Base-by-base conservation (phyloP, 768 basidiomycete genomes). In the Serendipita sp. region DNA sequence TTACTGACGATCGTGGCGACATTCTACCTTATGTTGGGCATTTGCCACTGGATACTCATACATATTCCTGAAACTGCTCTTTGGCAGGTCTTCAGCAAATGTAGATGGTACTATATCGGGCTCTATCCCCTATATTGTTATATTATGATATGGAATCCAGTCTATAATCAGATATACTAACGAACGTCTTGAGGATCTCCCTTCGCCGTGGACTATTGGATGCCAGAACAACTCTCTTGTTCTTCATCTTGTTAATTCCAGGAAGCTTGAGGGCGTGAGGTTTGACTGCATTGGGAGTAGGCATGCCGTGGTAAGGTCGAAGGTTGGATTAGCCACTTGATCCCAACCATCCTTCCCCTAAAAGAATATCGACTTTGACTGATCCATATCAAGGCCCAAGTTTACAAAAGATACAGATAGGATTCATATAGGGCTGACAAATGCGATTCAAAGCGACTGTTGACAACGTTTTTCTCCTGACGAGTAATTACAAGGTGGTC, bases 131-230 rank as follows among this genome's bases (percentile, higher is more conserved):
- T 84, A 67, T 34, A 28, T 16, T 11, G 16, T 48, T 10, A 7
- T 38, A 51, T 32, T 36, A n/a, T n/a, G 4, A n/a, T 28, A 23
- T n/a, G 2, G 48, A 23, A 10, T 11, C 0, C 35, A 60, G 32
- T n/a, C 0, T 4, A 10, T 28, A 8, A 16, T 23, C 18, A 41
- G 28, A 36, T 36, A 41, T 56, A 80, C 86, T 71, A 73, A 93
- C 91, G 70, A 88, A 81, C 3, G 80, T 85, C 64, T 78, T 79
- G 23, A 97, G 80, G 66, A 95, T 91, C 64, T 92, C 91, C 70
- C 81, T 84, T 70, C 93, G 78, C 68, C 93, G 80, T 1, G 91
- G 89, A 69, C 90, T 93, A 65, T 83, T 85, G 3, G 92, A 95
- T 0, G 93, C 93, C 1, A 97, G 78, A 2, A 96, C 76, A 54